These are phyloP conservation scores for Boletus reticuloceps DNA, from an alignment of 768 basidiomycete genomes.

Conservation along the genomic window DNA sequence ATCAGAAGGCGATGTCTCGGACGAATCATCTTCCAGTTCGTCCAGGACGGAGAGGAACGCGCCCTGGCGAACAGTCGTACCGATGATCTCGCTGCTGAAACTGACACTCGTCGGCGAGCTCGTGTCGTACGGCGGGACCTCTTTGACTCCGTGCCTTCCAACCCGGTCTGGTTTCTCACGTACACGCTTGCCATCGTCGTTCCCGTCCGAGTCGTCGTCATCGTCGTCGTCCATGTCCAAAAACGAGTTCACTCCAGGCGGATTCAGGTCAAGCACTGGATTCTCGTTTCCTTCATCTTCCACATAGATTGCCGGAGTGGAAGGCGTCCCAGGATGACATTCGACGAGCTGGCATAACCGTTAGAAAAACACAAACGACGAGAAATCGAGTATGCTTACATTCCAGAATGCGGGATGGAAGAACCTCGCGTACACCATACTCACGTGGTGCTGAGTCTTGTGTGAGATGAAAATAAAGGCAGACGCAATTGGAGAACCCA, in stretches of 20 bases:
- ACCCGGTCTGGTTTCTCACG: background rate
- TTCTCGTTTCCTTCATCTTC: too few species aligned
- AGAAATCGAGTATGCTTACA: too few species aligned
- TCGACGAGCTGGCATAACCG: too few species aligned
- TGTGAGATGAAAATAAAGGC: too few species aligned
- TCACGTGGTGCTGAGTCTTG: too few species aligned
- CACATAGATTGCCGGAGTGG: too few species aligned
- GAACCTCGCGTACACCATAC: too few species aligned
- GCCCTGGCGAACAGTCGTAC: conserved; percentile 5
- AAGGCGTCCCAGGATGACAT: too few species aligned
- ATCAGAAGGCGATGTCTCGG: background rate
- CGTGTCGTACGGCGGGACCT: conserved; percentile 14
- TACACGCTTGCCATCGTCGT: background rate
- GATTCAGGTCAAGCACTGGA: too few species aligned
- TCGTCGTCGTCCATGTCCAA: conserved; percentile 12
- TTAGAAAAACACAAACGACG: too few species aligned
- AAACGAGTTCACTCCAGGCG: conserved; percentile 16
- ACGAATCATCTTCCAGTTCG: background rate
- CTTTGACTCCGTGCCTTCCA: background rate
- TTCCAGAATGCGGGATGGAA: too few species aligned
- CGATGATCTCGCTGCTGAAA: conserved; percentile 17
- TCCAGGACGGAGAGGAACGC: conserved; percentile 14
- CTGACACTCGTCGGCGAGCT: background rate
- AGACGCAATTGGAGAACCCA: too few species aligned
- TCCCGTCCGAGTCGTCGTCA: background rate